phyloP scores from a whole-genome alignment of 371 early-diverging fungal genomes.

The Batrachochytrium dendrobatidis region DNA sequence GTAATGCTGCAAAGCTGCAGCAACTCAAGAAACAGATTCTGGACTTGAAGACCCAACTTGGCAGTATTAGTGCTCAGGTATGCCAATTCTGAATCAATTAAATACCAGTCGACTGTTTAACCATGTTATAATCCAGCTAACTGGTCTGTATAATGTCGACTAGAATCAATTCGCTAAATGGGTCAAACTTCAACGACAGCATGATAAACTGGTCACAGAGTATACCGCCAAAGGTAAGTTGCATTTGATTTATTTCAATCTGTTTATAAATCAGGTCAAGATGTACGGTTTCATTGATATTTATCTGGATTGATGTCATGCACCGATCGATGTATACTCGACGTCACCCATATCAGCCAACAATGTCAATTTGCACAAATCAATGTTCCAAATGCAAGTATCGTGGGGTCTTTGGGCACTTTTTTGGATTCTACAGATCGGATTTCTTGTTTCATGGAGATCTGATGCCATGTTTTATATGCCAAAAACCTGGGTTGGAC shows the following conservation, averaged over 20 bases:
- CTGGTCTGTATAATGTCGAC: not conserved
- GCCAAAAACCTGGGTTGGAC: constrained; percentile 79
- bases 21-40: constrained; percentile 46
- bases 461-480: constrained; percentile 71
- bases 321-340: not conserved
- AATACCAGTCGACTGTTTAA: constrained; percentile 28
- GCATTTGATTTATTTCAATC: not conserved
- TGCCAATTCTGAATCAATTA: constrained; percentile 28
- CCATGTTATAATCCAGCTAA: not conserved
- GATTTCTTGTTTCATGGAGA: constrained; percentile 61
- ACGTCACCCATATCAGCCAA: constrained; percentile 35
- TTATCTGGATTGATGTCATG: no score
- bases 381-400: constrained; percentile 71
- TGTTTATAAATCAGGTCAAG: not conserved
- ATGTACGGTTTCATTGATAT: not conserved
- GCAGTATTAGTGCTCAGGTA: constrained; percentile 61
- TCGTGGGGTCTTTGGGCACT: constrained; percentile 63
- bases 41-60: constrained; percentile 49
- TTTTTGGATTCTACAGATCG: constrained; percentile 62
- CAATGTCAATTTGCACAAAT: constrained; percentile 55
- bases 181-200: constrained; percentile 82
- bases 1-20: constrained; percentile 1
- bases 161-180: constrained; percentile 91
- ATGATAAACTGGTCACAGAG: constrained; percentile 50
- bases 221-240: constrained; percentile 13